Evolutionary conservation across 179 eudicot species (phyloP), one percentile per base, ranked within the genome.

Genomic region (Beta corolliflora): DNA sequence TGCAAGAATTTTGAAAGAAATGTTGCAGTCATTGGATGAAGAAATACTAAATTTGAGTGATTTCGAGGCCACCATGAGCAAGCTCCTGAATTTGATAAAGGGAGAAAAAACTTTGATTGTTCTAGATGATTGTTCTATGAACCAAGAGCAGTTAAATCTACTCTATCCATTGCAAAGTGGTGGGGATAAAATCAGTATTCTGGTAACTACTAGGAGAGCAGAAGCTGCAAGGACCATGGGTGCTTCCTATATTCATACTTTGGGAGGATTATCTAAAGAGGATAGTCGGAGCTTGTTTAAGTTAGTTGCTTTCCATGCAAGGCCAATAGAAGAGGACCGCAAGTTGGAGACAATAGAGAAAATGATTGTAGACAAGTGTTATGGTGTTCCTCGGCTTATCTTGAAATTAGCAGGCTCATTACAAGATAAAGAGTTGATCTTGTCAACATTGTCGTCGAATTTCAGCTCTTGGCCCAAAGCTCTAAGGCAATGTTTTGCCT

Each of bases 401-500:
- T 44, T n/a, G 15, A 77, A 53, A 44, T 2, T 76, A 11, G 80
- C 80, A 45, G n/a, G 23, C n/a, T 23, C 52, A 66, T 56, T 76
- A 48, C 58, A 16, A 9, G 19, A 21, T 9, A 55, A 29, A 50
- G 70, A 78, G 23, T 2, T 11, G 19, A 56, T 73, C 11, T 5
- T 73, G 64, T 77, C 82, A 5, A 7, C 54, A 5, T 18, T 70
- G 15, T 66, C 68, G 18, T 70, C 79, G 44, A 55, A 54, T 12
- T n/a, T 72, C 13, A 67, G 75, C 55, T 67, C 36, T 53, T 59
- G 73, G 31, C 85, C 79, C 16, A 46, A 36, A 18, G 13, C 80
- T n/a, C n/a, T 83, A 16, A 83, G 63, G 54, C 82, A 52, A 23
- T 83, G 85, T 48, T 76, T 81, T 76, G 71, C 75, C n/a, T 71